Base-by-base conservation (phyloP, 1,284 basidiomycete species). In the Microbotryum saponariae region DNA sequence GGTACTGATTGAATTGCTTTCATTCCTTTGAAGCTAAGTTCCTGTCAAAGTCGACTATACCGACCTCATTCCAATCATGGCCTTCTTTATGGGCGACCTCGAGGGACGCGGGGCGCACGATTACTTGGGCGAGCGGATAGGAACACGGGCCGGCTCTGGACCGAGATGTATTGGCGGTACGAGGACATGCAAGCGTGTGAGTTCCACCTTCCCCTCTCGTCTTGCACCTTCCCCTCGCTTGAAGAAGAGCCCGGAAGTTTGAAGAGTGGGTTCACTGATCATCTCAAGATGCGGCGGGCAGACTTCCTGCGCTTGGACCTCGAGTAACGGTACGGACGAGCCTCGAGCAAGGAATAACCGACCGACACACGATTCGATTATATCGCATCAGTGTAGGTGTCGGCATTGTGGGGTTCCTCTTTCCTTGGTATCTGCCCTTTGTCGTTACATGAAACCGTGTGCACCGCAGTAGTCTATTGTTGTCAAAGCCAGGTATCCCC, bases 71-170 rank as follows among this genome's bases (percentile, higher is more conserved):
- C 82, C 85, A 67, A 70, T 76, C 8, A 73, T 83, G 21, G 73
- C 79, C 0, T 86, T 85, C 74, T 85, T 86, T 75, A 77, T 80
- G 0, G 82, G 81, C 2, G 56, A 55, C 4, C 63, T 67, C 1
- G 64, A 66, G 46, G 8, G 63, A 5, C 54, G 54, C 1, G 57
- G 56, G 12, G 48, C 59, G 23, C 70, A 72, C 59, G 71, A 71
- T 51, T 27, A 54, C 2, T 27, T 66, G 7, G 71, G 65, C 16
- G 62, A 69, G 44, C 59, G 64, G 48, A 66, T 72, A 23, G 71
- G 62, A 3, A n/a, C 44, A 25, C 61, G 61, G 45, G 71, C 69
- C 61, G 65, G 45, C 62, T 64, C 46, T 71, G 71, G 71, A 59
- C 55, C 25, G 50, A 64, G 16, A 61, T 64, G 42, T 63, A 68